phyloP scores from a whole-genome alignment of 805 yeast species.

The Candida ortonii region DNA sequence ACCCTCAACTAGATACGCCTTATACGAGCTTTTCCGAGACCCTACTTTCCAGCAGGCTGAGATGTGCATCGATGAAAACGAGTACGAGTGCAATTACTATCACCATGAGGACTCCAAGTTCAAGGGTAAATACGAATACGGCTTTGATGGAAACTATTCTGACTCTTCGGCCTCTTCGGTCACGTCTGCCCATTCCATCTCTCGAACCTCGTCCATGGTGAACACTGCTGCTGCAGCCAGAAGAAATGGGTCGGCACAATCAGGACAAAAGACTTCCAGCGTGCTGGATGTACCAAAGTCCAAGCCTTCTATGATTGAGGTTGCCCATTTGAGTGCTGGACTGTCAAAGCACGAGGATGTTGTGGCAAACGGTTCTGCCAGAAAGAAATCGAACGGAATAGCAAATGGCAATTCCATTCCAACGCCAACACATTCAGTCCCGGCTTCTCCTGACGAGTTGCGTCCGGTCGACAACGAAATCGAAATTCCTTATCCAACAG shows the following conservation, averaged over 20 bases:
- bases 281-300: conserved; percentile 18
- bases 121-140: conserved; percentile 23
- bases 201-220: conserved; percentile 8
- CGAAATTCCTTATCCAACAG: no score
- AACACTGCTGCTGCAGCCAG: conserved; percentile 18
- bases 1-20: conserved; percentile 51
- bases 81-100: conserved; percentile 27
- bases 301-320: conserved; percentile 12
- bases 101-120: conserved; percentile 20
- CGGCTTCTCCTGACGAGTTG: conserved; percentile 3
- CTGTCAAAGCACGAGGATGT: conserved; percentile 9
- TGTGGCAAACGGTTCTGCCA: conserved; percentile 1
- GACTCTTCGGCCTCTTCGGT: conserved; percentile 15
- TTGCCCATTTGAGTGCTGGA: conserved; percentile 6
- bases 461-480: conserved; percentile 1
- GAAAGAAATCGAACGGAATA: conserved; percentile 1
- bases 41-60: conserved; percentile 65
- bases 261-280: conserved; percentile 9
- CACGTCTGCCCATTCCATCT: conserved; percentile 4
- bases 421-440: conserved; percentile 4
- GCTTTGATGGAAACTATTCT: conserved; percentile 8
- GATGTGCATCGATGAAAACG: conserved; percentile 56
- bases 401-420: conserved; percentile 5
- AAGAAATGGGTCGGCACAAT: conserved; percentile 12
- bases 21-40: conserved; percentile 57